Percentiles rank a stretch among this genome's conserved stretches.
These are phyloP conservation scores for Botrytis aclada DNA, from an alignment of 2,329 filamentous ascomycete genomes.

Conservation along the genomic window DNA sequence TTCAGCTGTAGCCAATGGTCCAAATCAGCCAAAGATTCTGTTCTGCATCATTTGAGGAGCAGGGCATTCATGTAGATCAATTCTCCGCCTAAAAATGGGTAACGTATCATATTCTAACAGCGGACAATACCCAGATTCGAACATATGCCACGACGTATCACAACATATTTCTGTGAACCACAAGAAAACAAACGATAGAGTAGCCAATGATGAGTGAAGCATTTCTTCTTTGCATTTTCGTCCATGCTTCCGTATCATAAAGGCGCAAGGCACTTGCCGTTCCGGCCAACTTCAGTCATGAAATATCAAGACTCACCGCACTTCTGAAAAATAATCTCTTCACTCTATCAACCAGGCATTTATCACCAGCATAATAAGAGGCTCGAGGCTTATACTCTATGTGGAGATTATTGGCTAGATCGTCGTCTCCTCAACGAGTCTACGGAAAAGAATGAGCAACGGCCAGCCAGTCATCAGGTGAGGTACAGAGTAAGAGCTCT, in stretches of 20 bases:
- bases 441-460: not conserved
- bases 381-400: not conserved
- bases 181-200: not conserved
- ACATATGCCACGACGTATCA: not conserved
- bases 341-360: not conserved
- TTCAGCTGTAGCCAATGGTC: conserved; percentile 1
- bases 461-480: not conserved
- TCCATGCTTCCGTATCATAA: not conserved
- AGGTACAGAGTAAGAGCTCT: not conserved
- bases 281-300: not conserved
- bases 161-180: not conserved
- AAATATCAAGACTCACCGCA: not conserved
- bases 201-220: not conserved
- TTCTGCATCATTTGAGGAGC: not conserved
- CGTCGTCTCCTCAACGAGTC: not conserved
- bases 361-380: not conserved
- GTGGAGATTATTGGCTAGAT: not conserved
- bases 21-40: not conserved
- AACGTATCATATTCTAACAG: conserved; percentile 1
- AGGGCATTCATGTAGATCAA: not conserved
- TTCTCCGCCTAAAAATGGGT: not conserved
- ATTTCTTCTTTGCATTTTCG: conserved; percentile 6
- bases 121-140: conserved; percentile 1
- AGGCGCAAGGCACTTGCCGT: conserved; percentile 12
- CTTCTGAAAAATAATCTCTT: not conserved